These are phyloP conservation scores for Ceriops tagal DNA, from an alignment of 345 rosid species.

Conservation along the genomic window DNA sequence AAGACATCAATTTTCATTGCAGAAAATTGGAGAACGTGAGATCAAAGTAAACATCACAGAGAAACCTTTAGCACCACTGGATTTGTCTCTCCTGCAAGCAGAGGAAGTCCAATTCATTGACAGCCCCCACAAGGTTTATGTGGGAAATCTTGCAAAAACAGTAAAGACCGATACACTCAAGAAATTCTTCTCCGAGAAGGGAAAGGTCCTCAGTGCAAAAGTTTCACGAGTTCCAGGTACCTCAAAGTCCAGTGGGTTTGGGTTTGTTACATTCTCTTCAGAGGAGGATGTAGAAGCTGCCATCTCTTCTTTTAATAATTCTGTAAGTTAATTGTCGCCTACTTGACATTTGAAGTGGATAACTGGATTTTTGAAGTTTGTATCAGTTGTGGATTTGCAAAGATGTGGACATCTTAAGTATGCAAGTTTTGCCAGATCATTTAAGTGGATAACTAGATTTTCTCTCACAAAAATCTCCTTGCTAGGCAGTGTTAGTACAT, in stretches of 20 bases:
- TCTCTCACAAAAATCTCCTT: no score
- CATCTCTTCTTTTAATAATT: slow-evolving; percentile 59
- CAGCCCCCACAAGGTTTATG: slow-evolving; percentile 70
- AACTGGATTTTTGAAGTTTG: not conserved
- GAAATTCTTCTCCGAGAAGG: slow-evolving; percentile 65
- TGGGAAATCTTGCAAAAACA: slow-evolving; percentile 86
- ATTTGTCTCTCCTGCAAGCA: slow-evolving; percentile 46
- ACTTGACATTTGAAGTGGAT: not conserved
- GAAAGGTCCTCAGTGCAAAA: slow-evolving; percentile 72
- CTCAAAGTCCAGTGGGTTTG: slow-evolving; percentile 78
- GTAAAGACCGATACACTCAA: slow-evolving; percentile 61
- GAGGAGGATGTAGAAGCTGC: slow-evolving; percentile 77
- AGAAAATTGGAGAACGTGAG: slow-evolving; percentile 80
- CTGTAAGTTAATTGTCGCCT: slow-evolving; percentile 48
- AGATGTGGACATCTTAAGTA: not conserved
- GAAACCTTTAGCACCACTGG: slow-evolving; percentile 54
- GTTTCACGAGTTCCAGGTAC: slow-evolving; percentile 79
- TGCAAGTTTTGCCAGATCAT: not conserved
- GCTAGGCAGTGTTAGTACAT: no score
- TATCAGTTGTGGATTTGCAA: not conserved
- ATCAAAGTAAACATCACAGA: slow-evolving; percentile 82
- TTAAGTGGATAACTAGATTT: no score
- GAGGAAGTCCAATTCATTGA: slow-evolving; percentile 73
- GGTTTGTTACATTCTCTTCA: slow-evolving; percentile 79
- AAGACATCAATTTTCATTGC: slow-evolving; percentile 12